Conservation (phyloP, 345 rosid species). For the Linum lewisii region DNA sequence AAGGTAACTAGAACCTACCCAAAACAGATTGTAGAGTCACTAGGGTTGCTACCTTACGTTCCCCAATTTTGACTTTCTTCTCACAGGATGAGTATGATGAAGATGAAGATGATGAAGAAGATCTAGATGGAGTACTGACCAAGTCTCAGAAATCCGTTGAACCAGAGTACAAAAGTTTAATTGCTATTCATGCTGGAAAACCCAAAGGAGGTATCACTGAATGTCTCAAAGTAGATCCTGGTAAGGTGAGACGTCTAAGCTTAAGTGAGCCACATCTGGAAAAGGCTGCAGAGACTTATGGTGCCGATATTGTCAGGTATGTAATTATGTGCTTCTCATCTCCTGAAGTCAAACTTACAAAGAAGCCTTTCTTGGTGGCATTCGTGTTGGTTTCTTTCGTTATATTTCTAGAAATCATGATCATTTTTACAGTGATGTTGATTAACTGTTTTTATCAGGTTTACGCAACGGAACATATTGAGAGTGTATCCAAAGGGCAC, state of each 20-base stretch:
- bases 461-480: slow-evolving; percentile 66
- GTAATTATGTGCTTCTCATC: neutral
- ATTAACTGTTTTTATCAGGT: slow-evolving; percentile 23
- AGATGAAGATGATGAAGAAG: slow-evolving; percentile 24
- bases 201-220: slow-evolving; percentile 42
- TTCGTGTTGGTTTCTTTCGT: neutral
- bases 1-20: slow-evolving; percentile 27
- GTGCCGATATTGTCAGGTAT: slow-evolving; percentile 51
- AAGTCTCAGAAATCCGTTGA: slow-evolving; percentile 10
- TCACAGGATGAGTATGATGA: slow-evolving; percentile 34
- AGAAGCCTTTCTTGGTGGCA: no score
- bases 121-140: slow-evolving; percentile 6
- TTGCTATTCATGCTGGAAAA: slow-evolving; percentile 50
- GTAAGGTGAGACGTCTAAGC: slow-evolving; percentile 51
- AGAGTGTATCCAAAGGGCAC: slow-evolving; percentile 88
- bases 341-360: neutral
- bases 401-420: neutral
- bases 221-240: slow-evolving; percentile 34
- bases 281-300: slow-evolving; percentile 42
- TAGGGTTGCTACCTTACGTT: slow-evolving; percentile 6
- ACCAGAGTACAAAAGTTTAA: slow-evolving; percentile 37
- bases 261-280: slow-evolving; percentile 54
- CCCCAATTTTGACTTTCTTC: slow-evolving; percentile 13
- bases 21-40: neutral
- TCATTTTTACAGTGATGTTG: neutral